Evolutionary conservation across 768 basidiomycete genomes (phyloP).

Genomic region (Termitomyces sp.): DNA sequence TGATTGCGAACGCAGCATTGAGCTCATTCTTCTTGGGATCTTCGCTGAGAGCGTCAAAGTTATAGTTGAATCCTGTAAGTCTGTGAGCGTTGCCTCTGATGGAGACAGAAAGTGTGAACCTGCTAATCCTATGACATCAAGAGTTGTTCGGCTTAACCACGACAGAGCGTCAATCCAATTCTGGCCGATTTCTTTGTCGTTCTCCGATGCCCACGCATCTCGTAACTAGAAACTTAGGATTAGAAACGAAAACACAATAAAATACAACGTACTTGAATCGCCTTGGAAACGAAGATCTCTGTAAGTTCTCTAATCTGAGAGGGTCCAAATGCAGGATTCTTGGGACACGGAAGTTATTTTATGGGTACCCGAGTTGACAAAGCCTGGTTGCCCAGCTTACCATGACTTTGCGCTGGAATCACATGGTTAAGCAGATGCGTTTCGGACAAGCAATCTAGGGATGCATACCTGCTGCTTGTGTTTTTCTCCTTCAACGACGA

Average conservation of each 20-base stretch:
- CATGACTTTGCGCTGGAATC: slow-evolving; percentile 36
- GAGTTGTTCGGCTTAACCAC: slow-evolving; percentile 62
- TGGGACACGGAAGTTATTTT: not conserved
- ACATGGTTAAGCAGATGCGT: not conserved
- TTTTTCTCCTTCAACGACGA: slow-evolving; percentile 42
- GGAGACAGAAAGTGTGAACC: slow-evolving; percentile 37
- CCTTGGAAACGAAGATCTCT: slow-evolving; percentile 50
- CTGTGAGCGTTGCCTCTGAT: slow-evolving; percentile 2
- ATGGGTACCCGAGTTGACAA: not conserved
- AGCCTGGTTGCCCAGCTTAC: slow-evolving; percentile 15
- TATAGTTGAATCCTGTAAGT: slow-evolving; percentile 22
- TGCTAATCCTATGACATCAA: slow-evolving; percentile 73
- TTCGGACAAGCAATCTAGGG: not conserved
- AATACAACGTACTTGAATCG: slow-evolving; percentile 33
- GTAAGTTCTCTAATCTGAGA: slow-evolving; percentile 54
- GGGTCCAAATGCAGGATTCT: slow-evolving; percentile 67
- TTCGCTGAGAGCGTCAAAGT: slow-evolving; percentile 18
- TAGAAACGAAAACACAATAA: not conserved
- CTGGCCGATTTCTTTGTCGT: slow-evolving; percentile 18
- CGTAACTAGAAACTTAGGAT: slow-evolving; percentile 31
- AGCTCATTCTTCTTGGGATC: slow-evolving; percentile 33
- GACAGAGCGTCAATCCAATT: slow-evolving; percentile 49
- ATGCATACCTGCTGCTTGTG: slow-evolving; percentile 37
- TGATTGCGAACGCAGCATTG: slow-evolving; percentile 37
- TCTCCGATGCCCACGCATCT: slow-evolving; percentile 37